Evolutionary conservation across 495 filamentous ascomycete species (phyloP), one percentile per base, ranked within the genome.

Genomic region (Xylaria scruposa): DNA sequence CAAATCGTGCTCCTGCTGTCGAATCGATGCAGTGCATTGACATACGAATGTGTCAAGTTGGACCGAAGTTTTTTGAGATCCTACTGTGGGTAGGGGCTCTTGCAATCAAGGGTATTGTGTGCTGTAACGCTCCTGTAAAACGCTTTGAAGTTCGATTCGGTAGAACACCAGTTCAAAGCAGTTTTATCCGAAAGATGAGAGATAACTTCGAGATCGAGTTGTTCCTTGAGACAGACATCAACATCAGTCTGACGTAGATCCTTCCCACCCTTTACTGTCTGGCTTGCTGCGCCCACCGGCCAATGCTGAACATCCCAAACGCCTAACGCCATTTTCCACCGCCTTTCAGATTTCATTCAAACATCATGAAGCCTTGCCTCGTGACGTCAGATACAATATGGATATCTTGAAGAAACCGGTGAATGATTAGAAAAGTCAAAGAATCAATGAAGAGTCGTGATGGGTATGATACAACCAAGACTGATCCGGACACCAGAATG

Each of bases 391-490:
- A 72, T 78, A 65, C 73, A 65, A 62, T 65, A 72, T 69, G 67
- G 73, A 75, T 71, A 74, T 68, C 69, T 66, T 38, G 71, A 58
- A 47, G 72, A 78, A 74, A 72, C 74, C 63, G 73, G 68, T 44
- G 70, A 70, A 70, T 56, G 67, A 71, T 56, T 71, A 47, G 67
- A 63, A 60, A 74, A 73, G 60, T 74, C 70, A 73, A 73, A 61
- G 67, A 73, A 72, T 68, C 70, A 73, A 74, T 65, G 44, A 58
- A 71, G 53, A 78, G 67, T 74, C 75, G 71, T 68, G 70, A 73
- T 67, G 77, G 76, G 72, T 79, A 79, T 79, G 77, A 73, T 79
- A 79, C 77, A 79, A 76, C 74, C 68, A 74, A 67, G 54, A 72
- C 74, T 70, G 75, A 78, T 78, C 77, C 77, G 76, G 64, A 59